Conservation (phyloP, 805 yeast genomes). For the Danielia oregonensis region DNA sequence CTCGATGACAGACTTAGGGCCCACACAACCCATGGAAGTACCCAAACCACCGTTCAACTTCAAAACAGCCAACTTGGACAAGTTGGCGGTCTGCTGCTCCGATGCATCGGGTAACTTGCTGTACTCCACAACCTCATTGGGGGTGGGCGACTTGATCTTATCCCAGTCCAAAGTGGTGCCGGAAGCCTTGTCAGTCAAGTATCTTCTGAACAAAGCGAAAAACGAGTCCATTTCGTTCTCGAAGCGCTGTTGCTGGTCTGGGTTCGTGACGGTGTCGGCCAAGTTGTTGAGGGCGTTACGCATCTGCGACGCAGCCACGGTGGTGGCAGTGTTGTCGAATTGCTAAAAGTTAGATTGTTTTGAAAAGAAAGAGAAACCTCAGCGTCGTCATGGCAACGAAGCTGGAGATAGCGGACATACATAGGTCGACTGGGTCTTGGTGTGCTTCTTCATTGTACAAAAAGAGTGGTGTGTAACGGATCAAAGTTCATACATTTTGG, state of each 20-base stretch:
- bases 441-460: conserved; percentile 47
- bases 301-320: conserved; percentile 97
- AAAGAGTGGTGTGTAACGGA: conserved; percentile 1
- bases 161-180: conserved; percentile 91
- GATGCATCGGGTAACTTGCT: conserved; percentile 35
- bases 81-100: conserved; percentile 37
- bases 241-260: conserved; percentile 51
- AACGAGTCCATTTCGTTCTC: conserved; percentile 93
- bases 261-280: conserved; percentile 72
- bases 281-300: conserved; percentile 89
- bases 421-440: conserved; percentile 67
- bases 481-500: background rate
- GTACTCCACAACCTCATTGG: conserved; percentile 87
- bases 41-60: conserved; percentile 98
- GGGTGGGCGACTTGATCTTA: conserved; percentile 84
- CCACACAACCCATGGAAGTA: conserved; percentile 99
- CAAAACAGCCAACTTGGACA: conserved; percentile 87
- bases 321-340: conserved; percentile 90
- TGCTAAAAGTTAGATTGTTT: conserved; percentile 57
- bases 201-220: conserved; percentile 89
- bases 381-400: background rate
- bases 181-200: conserved; percentile 82
- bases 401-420: conserved; percentile 35
- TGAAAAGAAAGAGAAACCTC: conserved; percentile 4
- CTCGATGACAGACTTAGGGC: conserved; percentile 97